phyloP scores from a whole-genome alignment of 306 rosid species.

The Alnus glutinosa region DNA sequence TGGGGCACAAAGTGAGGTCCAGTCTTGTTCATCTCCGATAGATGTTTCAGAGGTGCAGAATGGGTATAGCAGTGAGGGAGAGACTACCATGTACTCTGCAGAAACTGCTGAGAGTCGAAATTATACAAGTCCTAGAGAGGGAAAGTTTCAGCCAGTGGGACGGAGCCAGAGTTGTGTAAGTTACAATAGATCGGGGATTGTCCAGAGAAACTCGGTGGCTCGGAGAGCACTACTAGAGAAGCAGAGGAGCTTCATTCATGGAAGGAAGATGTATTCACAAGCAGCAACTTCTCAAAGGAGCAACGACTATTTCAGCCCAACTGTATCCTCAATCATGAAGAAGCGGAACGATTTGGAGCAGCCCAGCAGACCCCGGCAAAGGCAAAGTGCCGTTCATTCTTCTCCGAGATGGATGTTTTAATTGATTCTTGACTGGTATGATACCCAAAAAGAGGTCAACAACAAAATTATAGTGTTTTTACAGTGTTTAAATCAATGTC shows the following conservation, averaged over 20 bases:
- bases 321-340: conserved; percentile 91
- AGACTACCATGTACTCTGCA: conserved; percentile 92
- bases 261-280: conserved; percentile 83
- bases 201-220: conserved; percentile 63
- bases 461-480: conserved; percentile 46
- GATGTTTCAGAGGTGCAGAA: conserved; percentile 58
- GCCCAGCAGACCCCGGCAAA: conserved; percentile 59
- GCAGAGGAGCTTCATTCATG: conserved; percentile 77
- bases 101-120: conserved; percentile 96
- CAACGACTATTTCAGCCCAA: conserved; percentile 90
- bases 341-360: conserved; percentile 71
- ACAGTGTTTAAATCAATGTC: conserved; percentile 13
- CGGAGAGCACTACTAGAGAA: conserved; percentile 60
- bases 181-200: conserved; percentile 74
- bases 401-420: conserved; percentile 91
- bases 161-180: conserved; percentile 95
- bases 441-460: conserved; percentile 29
- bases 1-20: conserved; percentile 72
- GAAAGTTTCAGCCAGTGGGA: conserved; percentile 75
- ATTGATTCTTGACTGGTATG: conserved; percentile 32
- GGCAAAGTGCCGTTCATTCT: conserved; percentile 79
- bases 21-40: conserved; percentile 69
- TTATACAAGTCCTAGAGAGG: conserved; percentile 73
- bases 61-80: conserved; percentile 84
- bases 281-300: conserved; percentile 91